These are phyloP conservation scores for Leccinum sublutescens DNA, from an alignment of 768 basidiomycete species.

Conservation along the genomic window DNA sequence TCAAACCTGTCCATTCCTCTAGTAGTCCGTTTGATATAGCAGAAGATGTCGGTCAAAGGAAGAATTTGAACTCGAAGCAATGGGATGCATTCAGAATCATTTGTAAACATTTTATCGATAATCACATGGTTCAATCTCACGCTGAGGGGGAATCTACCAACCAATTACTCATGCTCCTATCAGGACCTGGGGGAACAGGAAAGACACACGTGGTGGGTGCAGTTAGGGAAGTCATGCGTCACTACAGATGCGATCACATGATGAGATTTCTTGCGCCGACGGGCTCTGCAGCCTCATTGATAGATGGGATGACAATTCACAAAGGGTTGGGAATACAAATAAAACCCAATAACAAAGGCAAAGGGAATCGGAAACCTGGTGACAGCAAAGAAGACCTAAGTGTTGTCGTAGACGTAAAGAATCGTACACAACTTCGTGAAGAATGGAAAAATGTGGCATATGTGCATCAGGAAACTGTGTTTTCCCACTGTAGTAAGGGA, in stretches of 20 bases:
- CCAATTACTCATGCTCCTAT: no score
- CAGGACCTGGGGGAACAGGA: background rate
- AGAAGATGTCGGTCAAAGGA: no score
- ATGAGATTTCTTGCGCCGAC: slow-evolving; percentile 32
- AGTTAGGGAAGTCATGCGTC: slow-evolving; percentile 21
- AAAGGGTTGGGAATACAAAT: slow-evolving; percentile 25
- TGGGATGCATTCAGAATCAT: no score
- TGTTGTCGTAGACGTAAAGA: background rate
- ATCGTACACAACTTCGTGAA: background rate
- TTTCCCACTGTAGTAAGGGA: no score
- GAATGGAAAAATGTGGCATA: background rate
- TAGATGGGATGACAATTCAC: slow-evolving; percentile 32
- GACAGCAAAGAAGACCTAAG: background rate
- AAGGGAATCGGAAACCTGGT: background rate
- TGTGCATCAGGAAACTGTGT: no score
- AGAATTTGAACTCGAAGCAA: no score
- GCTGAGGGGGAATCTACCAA: no score
- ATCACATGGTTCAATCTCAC: no score
- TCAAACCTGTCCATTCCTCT: no score
- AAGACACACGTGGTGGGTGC: slow-evolving; percentile 30
- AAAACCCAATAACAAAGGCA: slow-evolving; percentile 12
- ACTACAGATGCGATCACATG: slow-evolving; percentile 18
- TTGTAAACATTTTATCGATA: no score
- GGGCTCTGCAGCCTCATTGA: slow-evolving; percentile 30
- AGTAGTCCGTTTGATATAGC: no score